A percentile compares a stretch with the other conserved stretches of the same genome.
Evolutionary conservation across 768 basidiomycete species (phyloP).

Genomic region (Jaapia argillacea): DNA sequence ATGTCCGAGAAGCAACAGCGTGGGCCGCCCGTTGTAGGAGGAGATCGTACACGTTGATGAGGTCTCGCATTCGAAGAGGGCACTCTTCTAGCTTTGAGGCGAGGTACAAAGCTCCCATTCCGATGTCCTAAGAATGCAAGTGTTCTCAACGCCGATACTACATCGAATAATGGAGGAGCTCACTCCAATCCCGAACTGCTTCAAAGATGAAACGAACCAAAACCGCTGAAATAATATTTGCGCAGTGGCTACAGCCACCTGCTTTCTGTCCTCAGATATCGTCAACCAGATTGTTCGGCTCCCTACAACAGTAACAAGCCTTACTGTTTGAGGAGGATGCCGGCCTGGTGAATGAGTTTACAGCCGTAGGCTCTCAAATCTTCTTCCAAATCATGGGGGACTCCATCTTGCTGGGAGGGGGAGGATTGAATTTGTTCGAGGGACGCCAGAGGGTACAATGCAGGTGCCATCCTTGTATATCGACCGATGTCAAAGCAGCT

Average conservation of each 20-base stretch:
- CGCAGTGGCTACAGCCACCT: slow-evolving; percentile 94
- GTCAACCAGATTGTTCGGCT: neutral
- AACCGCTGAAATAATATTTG: slow-evolving; percentile 96
- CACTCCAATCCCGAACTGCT: slow-evolving; percentile 89
- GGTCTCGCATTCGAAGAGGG: slow-evolving; percentile 82
- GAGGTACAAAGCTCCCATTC: slow-evolving; percentile 82
- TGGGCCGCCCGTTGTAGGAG: slow-evolving; percentile 69
- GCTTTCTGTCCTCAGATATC: slow-evolving; percentile 47
- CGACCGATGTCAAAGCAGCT: neutral
- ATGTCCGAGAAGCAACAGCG: no score
- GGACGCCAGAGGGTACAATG: slow-evolving; percentile 77
- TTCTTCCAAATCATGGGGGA: slow-evolving; percentile 74
- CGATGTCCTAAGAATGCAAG: slow-evolving; percentile 51
- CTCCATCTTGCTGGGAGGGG: slow-evolving; percentile 75
- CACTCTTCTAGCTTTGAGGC: slow-evolving; percentile 92
- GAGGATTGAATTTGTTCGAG: slow-evolving; percentile 67
- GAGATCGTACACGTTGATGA: slow-evolving; percentile 90
- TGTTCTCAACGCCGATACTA: neutral
- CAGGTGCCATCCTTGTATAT: slow-evolving; percentile 34
- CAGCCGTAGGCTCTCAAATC: slow-evolving; percentile 88
- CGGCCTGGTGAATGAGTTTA: slow-evolving; percentile 92
- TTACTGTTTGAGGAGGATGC: slow-evolving; percentile 83
- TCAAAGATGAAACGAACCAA: slow-evolving; percentile 93
- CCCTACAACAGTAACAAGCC: slow-evolving; percentile 15
- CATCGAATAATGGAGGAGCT: slow-evolving; percentile 20